phyloP scores from a whole-genome alignment of 441 rosid species.

The Bruguiera hainesii region DNA sequence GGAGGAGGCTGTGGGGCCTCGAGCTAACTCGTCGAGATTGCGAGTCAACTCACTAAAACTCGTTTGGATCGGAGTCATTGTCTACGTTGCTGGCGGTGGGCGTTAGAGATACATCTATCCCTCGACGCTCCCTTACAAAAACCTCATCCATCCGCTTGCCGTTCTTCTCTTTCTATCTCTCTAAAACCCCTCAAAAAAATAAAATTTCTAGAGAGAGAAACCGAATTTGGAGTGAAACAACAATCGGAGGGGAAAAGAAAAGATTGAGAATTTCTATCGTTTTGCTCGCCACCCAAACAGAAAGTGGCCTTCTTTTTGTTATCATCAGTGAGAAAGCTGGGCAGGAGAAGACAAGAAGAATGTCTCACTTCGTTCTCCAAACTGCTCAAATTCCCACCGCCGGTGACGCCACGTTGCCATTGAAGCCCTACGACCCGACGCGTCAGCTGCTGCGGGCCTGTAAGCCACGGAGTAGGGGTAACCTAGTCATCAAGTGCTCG shows the following conservation, averaged over 20 bases:
- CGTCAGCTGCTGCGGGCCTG: constrained; percentile 20
- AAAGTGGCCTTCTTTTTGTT: background rate
- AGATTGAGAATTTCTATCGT: no score
- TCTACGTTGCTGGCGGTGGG: constrained; percentile 16
- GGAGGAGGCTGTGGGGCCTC: no score
- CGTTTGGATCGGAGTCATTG: constrained; percentile 17
- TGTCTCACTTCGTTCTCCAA: constrained; percentile 53
- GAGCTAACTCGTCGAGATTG: no score
- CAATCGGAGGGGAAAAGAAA: background rate
- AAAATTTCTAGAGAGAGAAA: constrained; percentile 17
- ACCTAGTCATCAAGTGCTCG: constrained; percentile 33
- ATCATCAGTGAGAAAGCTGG: no score
- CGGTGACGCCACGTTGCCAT: constrained; percentile 32
- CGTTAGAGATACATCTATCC: no score
- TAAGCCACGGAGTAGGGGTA: constrained; percentile 21
- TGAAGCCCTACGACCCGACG: constrained; percentile 38
- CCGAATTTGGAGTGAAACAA: background rate
- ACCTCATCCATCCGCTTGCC: constrained; percentile 8
- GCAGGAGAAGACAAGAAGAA: constrained; percentile 9
- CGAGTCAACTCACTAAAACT: constrained; percentile 13
- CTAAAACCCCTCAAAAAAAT: background rate
- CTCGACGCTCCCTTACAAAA: constrained; percentile 17
- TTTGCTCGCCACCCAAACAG: background rate
- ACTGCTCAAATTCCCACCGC: constrained; percentile 33
- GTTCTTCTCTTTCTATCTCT: constrained; percentile 19